Base-by-base conservation (phyloP, 2,329 filamentous ascomycete species). In the Diaporthe ilicicola region DNA sequence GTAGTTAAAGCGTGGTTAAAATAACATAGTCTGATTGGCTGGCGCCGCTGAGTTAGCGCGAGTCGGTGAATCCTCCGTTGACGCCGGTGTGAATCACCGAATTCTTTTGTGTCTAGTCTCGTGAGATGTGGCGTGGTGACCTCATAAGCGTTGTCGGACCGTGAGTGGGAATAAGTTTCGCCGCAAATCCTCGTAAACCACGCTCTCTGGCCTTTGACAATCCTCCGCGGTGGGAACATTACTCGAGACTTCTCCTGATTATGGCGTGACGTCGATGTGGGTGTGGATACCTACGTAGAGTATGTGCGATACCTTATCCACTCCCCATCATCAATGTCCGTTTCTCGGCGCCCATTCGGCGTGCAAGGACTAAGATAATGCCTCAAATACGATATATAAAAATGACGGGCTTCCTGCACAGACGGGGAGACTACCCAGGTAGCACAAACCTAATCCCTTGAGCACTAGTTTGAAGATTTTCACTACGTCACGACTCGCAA, bases 401-500 rank as follows among this genome's bases (percentile, higher is more conserved):
- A 17, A 24, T 13, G 4, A n/a, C 15, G 3, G 17, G 8, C 7
- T 64, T 13, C 44, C 59, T 5, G 32, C 2, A 17, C n/a, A n/a
- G 10, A 12, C 50, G 2, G 13, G n/a, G n/a, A 24, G 32, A 37
- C n/a, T 50, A 24, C 15, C 4, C n/a, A 37, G 12, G 8, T 24
- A 62, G 42, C n/a, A 48, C 12, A 29, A 46, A n/a, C 29, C 42
- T 7, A 24, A 24, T 62, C 22, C 7, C 27, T 62, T 64, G 29
- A 50, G 55, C 37, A 61, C 55, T 29, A 61, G 32, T 34, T 34
- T 9, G n/a, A 34, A 34, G 4, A 12, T 55, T 55, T 15, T 27
- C 55, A 64, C 59, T 50, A 64, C 44, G 42, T 64, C 59, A 64
- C 59, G 44, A 64, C 59, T 64, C 59, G 44, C n/a, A n/a, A n/a